These are phyloP conservation scores for Penicillium griseofulvum DNA, from an alignment of 2,329 filamentous ascomycete species.

Conservation along the genomic window DNA sequence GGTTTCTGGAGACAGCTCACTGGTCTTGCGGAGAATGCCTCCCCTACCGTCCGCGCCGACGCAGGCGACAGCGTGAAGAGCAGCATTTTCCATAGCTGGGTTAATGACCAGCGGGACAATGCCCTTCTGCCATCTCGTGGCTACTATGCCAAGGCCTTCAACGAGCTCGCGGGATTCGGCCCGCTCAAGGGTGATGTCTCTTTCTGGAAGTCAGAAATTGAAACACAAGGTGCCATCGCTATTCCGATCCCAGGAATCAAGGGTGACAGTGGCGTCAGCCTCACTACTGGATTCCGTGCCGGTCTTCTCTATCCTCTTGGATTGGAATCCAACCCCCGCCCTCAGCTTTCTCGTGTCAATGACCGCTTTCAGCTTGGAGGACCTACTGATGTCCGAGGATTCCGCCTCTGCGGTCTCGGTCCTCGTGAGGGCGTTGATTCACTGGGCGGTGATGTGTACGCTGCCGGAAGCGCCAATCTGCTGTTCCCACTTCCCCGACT, in stretches of 20 bases:
- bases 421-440: slow-evolving; percentile 83
- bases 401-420: slow-evolving; percentile 83
- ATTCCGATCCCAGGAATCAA: slow-evolving; percentile 67
- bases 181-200: slow-evolving; percentile 82
- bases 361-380: slow-evolving; percentile 95
- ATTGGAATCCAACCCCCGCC: slow-evolving; percentile 53
- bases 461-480: slow-evolving; percentile 81
- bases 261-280: slow-evolving; percentile 71
- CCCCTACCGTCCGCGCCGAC: slow-evolving; percentile 75
- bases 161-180: slow-evolving; percentile 85
- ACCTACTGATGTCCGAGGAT: slow-evolving; percentile 90
- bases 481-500: slow-evolving; percentile 80
- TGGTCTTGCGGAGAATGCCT: slow-evolving; percentile 69
- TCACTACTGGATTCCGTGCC: slow-evolving; percentile 77
- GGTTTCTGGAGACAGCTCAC: slow-evolving; percentile 88
- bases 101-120: slow-evolving; percentile 76
- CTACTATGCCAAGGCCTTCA: slow-evolving; percentile 72
- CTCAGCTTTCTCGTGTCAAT: slow-evolving; percentile 75
- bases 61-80: slow-evolving; percentile 91
- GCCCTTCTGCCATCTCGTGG: slow-evolving; percentile 79
- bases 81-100: slow-evolving; percentile 76
- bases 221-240: slow-evolving; percentile 72
- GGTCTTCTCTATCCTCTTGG: slow-evolving; percentile 82
- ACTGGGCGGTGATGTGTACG: slow-evolving; percentile 87
- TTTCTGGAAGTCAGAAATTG: slow-evolving; percentile 90